phyloP scores from a whole-genome alignment of 306 rosid genomes.

The Cicer bijugum region DNA sequence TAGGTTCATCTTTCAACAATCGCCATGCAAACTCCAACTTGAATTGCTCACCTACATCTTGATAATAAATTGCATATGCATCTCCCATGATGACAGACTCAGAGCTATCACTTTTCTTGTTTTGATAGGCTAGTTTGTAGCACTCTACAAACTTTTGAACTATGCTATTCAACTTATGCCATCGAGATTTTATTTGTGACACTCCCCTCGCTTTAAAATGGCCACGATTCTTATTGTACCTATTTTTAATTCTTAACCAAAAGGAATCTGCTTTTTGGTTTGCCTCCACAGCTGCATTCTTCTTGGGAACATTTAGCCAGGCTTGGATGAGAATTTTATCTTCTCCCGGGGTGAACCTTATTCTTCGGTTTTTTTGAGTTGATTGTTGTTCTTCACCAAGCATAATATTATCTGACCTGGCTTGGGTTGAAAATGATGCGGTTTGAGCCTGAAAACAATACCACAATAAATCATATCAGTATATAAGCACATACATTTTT shows the following conservation, averaged over 20 bases:
- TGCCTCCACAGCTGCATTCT: neutral
- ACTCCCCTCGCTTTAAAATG: neutral
- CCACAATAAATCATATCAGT: conserved; percentile 5
- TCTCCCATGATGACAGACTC: conserved; percentile 7
- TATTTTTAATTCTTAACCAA: conserved; percentile 13
- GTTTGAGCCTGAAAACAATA: conserved; percentile 11
- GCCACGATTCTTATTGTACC: conserved; percentile 2
- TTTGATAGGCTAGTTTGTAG: conserved; percentile 3
- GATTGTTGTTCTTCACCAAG: neutral
- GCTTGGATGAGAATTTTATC: conserved; percentile 18
- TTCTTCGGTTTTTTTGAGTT: neutral
- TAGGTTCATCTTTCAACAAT: conserved; percentile 33
- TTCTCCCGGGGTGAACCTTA: neutral
- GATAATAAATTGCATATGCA: conserved; percentile 3
- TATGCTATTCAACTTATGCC: conserved; percentile 17
- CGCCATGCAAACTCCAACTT: conserved; percentile 31
- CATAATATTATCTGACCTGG: neutral
- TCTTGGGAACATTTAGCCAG: conserved; percentile 23
- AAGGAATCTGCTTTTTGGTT: neutral
- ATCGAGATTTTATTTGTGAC: conserved; percentile 11
- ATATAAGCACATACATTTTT: neutral
- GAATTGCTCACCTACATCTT: conserved; percentile 1
- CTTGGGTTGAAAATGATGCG: neutral
- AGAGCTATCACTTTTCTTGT: neutral
- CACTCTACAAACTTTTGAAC: neutral